A percentile compares a stretch with the other conserved stretches of the same genome.
These are phyloP conservation scores for Acanthamoeba lenticulata DNA, from an alignment of 208 protist species.

Conservation along the genomic window DNA sequence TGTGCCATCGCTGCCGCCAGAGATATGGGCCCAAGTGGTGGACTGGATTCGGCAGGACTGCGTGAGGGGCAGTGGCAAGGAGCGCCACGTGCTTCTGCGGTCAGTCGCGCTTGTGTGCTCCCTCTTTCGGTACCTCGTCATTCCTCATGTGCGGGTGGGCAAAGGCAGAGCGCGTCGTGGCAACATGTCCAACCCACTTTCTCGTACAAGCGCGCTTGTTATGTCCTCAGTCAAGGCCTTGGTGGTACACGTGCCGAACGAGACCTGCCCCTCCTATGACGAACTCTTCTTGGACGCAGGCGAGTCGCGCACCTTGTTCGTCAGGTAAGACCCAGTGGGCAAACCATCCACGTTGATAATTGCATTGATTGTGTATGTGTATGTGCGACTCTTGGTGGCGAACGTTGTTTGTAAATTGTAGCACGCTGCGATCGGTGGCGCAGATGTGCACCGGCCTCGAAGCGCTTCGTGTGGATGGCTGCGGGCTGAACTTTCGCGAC, in stretches of 20 bases:
- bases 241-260: too few species aligned
- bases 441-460: not conserved
- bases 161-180: too few species aligned
- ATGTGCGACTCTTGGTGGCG: not conserved
- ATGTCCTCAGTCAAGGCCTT: too few species aligned
- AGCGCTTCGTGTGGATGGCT: not conserved
- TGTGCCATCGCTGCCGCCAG: not conserved
- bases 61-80: not conserved
- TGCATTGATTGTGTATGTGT: not conserved
- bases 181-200: too few species aligned
- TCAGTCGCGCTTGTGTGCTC: not conserved
- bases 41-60: not conserved
- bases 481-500: not conserved
- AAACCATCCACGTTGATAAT: too few species aligned
- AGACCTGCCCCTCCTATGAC: too few species aligned
- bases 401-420: not conserved
- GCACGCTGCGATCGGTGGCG: not conserved
- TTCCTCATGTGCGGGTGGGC: too few species aligned
- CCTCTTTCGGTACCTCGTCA: not conserved
- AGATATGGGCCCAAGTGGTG: not conserved
- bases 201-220: too few species aligned
- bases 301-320: too few species aligned
- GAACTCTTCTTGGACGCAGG: too few species aligned
- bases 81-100: not conserved
- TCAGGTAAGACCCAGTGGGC: too few species aligned